Conservation (phyloP, 2,329 filamentous ascomycete species). For the Alternaria consortialis region DNA sequence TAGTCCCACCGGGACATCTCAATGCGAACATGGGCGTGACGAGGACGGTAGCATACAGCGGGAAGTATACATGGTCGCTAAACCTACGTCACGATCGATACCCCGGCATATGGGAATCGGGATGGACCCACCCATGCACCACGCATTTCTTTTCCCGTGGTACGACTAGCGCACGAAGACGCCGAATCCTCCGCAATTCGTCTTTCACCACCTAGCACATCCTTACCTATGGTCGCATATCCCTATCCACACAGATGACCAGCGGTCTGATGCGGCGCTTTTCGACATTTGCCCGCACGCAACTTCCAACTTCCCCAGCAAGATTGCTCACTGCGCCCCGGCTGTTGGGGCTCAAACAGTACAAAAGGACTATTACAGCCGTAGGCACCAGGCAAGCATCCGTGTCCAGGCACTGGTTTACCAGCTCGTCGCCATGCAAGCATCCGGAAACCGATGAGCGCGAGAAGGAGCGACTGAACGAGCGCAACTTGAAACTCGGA, state of each 20-base stretch:
- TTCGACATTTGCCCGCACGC: conserved; percentile 53
- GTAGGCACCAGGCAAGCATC: conserved; percentile 41
- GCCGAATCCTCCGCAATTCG: conserved; percentile 8
- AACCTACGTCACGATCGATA: conserved; percentile 30
- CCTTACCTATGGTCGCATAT: conserved; percentile 41
- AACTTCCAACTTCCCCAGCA: conserved; percentile 29
- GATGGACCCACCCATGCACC: conserved; percentile 15
- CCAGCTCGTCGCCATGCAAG: conserved; percentile 47
- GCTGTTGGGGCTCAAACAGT: conserved; percentile 44
- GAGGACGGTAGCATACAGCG: conserved; percentile 10
- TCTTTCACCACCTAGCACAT: conserved; percentile 8
- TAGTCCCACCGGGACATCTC: conserved; percentile 20
- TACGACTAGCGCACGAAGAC: conserved; percentile 16
- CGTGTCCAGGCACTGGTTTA: conserved; percentile 56
- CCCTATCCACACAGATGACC: conserved; percentile 50
- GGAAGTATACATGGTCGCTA: conserved; percentile 16
- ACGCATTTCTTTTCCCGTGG: conserved; percentile 9
- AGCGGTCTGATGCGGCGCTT: conserved; percentile 59
- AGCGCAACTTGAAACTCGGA: conserved; percentile 69
- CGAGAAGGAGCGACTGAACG: conserved; percentile 63
- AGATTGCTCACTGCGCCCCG: conserved; percentile 38
- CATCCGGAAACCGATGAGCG: conserved; percentile 35
- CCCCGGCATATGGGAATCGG: conserved; percentile 13
- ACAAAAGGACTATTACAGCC: conserved; percentile 46
- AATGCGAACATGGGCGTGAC: conserved; percentile 15